Base-by-base conservation (phyloP, 148 eudicot species). In the Cornus controversa region DNA sequence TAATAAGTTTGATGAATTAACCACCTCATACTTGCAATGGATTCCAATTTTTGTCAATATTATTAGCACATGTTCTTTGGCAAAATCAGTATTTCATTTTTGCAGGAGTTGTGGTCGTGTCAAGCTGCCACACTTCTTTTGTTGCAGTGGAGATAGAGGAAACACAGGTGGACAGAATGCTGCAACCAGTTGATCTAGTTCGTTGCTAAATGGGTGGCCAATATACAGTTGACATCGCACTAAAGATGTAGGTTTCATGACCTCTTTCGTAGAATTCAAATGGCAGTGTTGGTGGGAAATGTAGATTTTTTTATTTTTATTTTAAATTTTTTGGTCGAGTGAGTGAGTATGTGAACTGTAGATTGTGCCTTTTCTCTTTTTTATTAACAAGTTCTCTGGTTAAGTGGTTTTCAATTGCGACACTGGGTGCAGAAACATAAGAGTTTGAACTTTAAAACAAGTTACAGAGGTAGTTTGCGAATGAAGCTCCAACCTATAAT, bases 41-140 rank as follows among this genome's bases (percentile, higher is more conserved):
- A 15, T n/a, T 65, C 73, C 47, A 28, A 9, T 53, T 72, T 70
- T 58, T 25, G 28, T 42, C 37, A 5, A 18, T 71, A 10, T 27
- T 71, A 10, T 27, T 8, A 34, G 14, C 54, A 34, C 20, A 13
- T 72, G 10, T 29, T 64, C 0, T 11, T 24, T 60, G 63, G 23
- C 54, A 16, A 34, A 14, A 18, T 14, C 3, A 34, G 4, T 2
- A 9, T 29, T 16, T 4, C 2, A 47, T 66, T 66, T 42, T 66
- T 79, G 42, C 91, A 93, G 97, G 89, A 76, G 83, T 23, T 93
- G 97, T 53, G 93, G 97, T 69, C 88, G 89, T 54, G 93, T 91
- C 50, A 93, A 91, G 80, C 85, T 93, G 79, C 95, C 93, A 42
- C 97, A 93, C 80, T 93, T 91, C 87, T 91, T 82, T 84, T 93